A percentile compares a stretch with the other conserved stretches of the same genome.
Conservation (phyloP, 2,329 filamentous ascomycete species). For the Ramularia collo-cygni region DNA sequence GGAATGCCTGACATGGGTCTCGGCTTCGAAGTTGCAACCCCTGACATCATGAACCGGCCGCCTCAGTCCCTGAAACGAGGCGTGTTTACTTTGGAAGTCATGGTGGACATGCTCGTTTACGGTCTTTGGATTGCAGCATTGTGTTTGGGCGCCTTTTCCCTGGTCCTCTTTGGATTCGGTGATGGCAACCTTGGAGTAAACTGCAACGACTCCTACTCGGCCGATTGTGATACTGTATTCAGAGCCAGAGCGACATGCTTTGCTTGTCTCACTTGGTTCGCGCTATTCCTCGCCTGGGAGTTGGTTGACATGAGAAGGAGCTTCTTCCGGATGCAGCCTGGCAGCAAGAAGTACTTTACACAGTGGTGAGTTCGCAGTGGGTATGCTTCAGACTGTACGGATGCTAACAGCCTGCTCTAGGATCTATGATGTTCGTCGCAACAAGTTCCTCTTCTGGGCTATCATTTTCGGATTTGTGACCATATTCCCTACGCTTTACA, state of each 20-base stretch:
- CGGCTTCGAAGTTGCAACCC: constrained; percentile 66
- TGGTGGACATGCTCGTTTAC: constrained; percentile 72
- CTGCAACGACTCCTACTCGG: constrained; percentile 54
- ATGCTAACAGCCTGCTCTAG: constrained; percentile 32
- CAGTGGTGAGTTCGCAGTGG: constrained; percentile 43
- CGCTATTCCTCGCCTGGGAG: constrained; percentile 70
- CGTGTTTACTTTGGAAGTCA: constrained; percentile 70
- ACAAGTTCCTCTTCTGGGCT: constrained; percentile 53
- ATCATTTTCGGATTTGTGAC: constrained; percentile 38
- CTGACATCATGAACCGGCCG: constrained; percentile 71
- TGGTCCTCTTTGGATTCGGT: constrained; percentile 59
- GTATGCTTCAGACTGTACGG: background rate
- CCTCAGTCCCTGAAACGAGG: constrained; percentile 62
- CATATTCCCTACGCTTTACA: constrained; percentile 49
- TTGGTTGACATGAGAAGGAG: constrained; percentile 64
- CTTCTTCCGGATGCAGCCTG: constrained; percentile 67
- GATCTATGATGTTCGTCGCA: constrained; percentile 61
- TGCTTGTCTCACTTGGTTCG: constrained; percentile 67
- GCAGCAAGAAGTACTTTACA: constrained; percentile 52
- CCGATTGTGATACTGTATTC: constrained; percentile 56
- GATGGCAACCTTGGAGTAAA: constrained; percentile 41
- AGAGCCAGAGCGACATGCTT: constrained; percentile 67
- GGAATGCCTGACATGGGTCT: constrained; percentile 80
- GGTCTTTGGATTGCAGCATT: constrained; percentile 69
- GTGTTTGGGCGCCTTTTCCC: constrained; percentile 50